Base-by-base conservation (phyloP, 2,329 filamentous ascomycete species). In the Talaromyces sp. region DNA sequence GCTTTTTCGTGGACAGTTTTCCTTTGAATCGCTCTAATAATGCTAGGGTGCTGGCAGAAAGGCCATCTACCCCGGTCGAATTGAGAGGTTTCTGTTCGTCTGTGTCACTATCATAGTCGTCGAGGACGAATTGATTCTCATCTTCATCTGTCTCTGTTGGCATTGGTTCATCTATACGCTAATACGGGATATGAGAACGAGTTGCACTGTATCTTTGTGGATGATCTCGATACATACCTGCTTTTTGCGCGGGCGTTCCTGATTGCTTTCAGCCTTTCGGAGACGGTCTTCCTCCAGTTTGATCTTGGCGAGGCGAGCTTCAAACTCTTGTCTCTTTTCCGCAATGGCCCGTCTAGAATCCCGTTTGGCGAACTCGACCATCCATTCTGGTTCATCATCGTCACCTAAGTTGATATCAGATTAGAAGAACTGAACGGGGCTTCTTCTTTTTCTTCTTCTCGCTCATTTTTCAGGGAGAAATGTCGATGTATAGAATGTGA, bases 301-400 rank as follows among this genome's bases (percentile, higher is more conserved):
- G 40, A 89, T 80, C 24, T 78, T 81, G 53, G 82, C 81, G 27
- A 96, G 78, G 20, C 86, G 84, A n/a, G 80, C 78, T 69, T 97
- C 90, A 32, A 93, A 77, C 39, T 91, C 87, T 64, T 86, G 82
- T 78, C 86, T 88, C 55, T 82, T 81, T 36, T 82, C 80, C 2
- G 86, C 75, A 5, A 92, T 80, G 53, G 87, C 86, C 24, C 86
- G 82, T 47, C 84, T 82, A 61, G 85, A 89, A 54, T 88, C 83
- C 40, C 83, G 81, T 44, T 86, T 80, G 44, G 90, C 85, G 69
- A 91, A 88, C 57, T 95, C 86, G 2, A 91, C 70, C 63, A 97
- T 87, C 92, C 92, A 97, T 1, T 86, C 84, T 0, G 91, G 91
- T 64, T 96, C 91, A 61, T 88, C 86, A 60, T 89, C 87, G 51